Percentiles rank a stretch among this genome's conserved stretches.
Evolutionary conservation across 2,329 filamentous ascomycete species (phyloP).

Genomic region (Drechslerella dactyloides): DNA sequence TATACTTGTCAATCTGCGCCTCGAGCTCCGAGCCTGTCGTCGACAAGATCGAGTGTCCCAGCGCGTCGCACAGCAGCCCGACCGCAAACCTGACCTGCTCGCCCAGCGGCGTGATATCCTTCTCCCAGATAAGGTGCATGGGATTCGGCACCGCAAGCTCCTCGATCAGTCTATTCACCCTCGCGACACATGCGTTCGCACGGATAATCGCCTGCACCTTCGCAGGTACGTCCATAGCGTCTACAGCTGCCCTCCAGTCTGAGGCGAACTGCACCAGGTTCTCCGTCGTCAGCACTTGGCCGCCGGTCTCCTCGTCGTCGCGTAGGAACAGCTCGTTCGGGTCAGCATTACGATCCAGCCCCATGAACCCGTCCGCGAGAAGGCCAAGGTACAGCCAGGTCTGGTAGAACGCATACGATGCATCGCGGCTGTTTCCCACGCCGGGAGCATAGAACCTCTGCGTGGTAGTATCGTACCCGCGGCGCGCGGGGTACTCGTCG

Average conservation of each 20-base stretch:
- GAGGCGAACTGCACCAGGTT: conserved; percentile 14
- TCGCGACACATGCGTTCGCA: conserved; percentile 12
- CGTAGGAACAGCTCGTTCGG: conserved; percentile 28
- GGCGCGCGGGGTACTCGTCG: conserved; percentile 35
- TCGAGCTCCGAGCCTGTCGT: conserved; percentile 10
- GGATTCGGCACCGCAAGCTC: conserved; percentile 33
- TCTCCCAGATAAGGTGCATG: conserved; percentile 14
- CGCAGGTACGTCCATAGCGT: conserved; percentile 28
- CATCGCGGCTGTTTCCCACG: conserved; percentile 35
- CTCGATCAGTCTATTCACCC: conserved; percentile 10
- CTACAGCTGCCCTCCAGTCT: conserved; percentile 17
- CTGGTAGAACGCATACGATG: conserved; percentile 38
- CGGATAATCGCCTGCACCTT: conserved; percentile 11
- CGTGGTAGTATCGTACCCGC: conserved; percentile 22
- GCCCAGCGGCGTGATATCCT: conserved; percentile 13
- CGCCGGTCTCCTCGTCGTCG: conserved; percentile 23
- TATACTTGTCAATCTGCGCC: conserved; percentile 34
- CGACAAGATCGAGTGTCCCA: conserved; percentile 22
- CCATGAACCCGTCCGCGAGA: conserved; percentile 27
- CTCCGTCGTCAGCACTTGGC: conserved; percentile 31
- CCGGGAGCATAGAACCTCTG: conserved; percentile 27
- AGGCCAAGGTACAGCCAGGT: conserved; percentile 46
- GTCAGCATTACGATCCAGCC: conserved; percentile 12
- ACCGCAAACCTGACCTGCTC: conserved; percentile 35
- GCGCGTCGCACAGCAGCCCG: conserved; percentile 30